phyloP scores from a whole-genome alignment of 208 protist genomes.

The Trypanosoma congolense region DNA sequence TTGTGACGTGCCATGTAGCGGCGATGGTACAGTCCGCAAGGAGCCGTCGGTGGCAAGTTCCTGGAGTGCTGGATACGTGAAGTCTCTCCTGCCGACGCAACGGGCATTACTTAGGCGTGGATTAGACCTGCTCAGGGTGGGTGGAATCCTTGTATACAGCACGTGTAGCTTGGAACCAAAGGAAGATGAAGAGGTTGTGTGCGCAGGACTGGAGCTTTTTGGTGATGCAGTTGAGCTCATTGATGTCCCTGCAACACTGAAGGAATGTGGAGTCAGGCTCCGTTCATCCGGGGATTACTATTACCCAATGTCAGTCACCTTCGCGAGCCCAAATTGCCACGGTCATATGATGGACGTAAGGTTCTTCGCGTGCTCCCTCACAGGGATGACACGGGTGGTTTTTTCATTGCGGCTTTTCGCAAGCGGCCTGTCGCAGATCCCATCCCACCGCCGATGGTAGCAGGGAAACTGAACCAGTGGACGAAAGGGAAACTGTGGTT shows the following conservation, averaged over 20 bases:
- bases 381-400: constrained; percentile 85
- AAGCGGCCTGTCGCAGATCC: constrained; percentile 51
- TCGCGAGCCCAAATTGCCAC: constrained; percentile 30
- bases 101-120: constrained; percentile 81
- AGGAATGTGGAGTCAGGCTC: constrained; percentile 35
- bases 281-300: constrained; percentile 65
- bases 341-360: constrained; percentile 60
- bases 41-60: constrained; percentile 70
- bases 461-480: constrained; percentile 84
- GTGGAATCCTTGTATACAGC: constrained; percentile 94
- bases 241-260: constrained; percentile 68
- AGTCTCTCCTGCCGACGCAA: constrained; percentile 86
- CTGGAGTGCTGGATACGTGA: constrained; percentile 84
- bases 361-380: constrained; percentile 85
- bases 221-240: constrained; percentile 77
- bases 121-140: constrained; percentile 71
- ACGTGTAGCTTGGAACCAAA: constrained; percentile 96
- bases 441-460: constrained; percentile 31
- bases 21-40: constrained; percentile 94
- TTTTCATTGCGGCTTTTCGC: constrained; percentile 87
- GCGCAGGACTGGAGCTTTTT: constrained; percentile 69
- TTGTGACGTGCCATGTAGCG: constrained; percentile 94
- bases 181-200: constrained; percentile 95
- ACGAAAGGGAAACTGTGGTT: constrained; percentile 81
- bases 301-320: constrained; percentile 48